These are phyloP conservation scores for Phyllosticta ampelicida DNA, from an alignment of 2,329 filamentous ascomycete species.

Conservation along the genomic window DNA sequence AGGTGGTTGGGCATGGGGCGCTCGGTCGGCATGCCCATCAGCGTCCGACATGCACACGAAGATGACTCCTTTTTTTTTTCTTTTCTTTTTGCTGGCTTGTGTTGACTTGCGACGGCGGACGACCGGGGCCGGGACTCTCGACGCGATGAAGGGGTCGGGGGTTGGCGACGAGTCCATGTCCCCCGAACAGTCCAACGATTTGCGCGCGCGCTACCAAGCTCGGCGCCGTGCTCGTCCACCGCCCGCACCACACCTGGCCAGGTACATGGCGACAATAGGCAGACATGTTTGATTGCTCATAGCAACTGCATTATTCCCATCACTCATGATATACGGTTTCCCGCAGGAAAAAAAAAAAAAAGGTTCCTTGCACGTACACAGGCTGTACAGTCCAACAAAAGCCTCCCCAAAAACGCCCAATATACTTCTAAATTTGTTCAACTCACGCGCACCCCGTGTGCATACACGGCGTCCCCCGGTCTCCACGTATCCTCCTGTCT, in stretches of 20 bases:
- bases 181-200: not conserved
- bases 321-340: not conserved
- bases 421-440: not conserved
- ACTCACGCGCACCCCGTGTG: slow-evolving; percentile 5
- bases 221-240: not conserved
- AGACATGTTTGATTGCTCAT: too few species aligned
- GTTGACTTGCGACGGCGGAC: not conserved
- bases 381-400: not conserved
- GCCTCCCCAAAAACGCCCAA: not conserved
- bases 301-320: not conserved
- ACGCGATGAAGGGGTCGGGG: not conserved
- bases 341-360: too few species aligned
- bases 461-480: slow-evolving; percentile 4
- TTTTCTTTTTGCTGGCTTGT: not conserved
- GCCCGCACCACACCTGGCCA: not conserved
- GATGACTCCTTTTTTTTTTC: not conserved
- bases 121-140: not conserved
- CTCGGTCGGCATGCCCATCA: slow-evolving; percentile 5
- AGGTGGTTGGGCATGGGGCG: not conserved
- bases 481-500: slow-evolving; percentile 78
- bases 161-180: not conserved
- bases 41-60: not conserved
- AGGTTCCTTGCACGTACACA: not conserved
- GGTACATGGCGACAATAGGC: not conserved
- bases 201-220: not conserved